Conservation (phyloP, 257 asterid species). For the Ballota nigra region DNA sequence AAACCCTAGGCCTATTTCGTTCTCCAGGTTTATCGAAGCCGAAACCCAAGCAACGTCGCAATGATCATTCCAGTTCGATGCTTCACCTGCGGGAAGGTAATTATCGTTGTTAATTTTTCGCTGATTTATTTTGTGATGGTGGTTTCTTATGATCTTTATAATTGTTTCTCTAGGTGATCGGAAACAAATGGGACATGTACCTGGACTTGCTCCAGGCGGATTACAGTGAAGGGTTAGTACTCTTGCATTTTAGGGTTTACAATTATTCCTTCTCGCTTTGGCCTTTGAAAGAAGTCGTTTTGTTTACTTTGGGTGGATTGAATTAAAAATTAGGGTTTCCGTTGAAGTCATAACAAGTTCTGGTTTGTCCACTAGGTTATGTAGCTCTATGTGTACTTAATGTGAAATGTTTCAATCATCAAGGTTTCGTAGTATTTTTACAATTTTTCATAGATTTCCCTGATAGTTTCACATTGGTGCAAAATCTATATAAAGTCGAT, state of each 20-base stretch:
- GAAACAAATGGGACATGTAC: constrained; percentile 30
- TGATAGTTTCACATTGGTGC: constrained; percentile 17
- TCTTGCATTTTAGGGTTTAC: not conserved
- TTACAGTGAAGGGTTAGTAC: constrained; percentile 26
- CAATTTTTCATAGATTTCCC: not conserved
- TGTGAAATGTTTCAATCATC: constrained; percentile 9
- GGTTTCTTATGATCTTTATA: not conserved
- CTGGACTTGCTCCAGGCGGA: constrained; percentile 28
- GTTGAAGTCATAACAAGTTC: not conserved
- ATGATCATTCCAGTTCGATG: constrained; percentile 31
- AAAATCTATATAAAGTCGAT: not conserved
- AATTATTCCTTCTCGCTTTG: not conserved
- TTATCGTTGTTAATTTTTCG: not conserved
- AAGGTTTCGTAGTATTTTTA: not conserved
- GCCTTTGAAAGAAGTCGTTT: not conserved
- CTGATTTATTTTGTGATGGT: not conserved
- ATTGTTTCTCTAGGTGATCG: constrained; percentile 16
- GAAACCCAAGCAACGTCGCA: constrained; percentile 8
- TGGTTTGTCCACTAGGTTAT: not conserved
- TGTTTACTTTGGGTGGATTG: not conserved
- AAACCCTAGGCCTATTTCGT: not conserved
- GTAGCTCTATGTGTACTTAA: not conserved
- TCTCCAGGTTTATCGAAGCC: not conserved
- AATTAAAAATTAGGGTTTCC: not conserved
- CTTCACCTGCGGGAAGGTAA: constrained; percentile 31